Base-by-base conservation (phyloP, 2,329 filamentous ascomycete genomes). In the Byssothecium circinans region DNA sequence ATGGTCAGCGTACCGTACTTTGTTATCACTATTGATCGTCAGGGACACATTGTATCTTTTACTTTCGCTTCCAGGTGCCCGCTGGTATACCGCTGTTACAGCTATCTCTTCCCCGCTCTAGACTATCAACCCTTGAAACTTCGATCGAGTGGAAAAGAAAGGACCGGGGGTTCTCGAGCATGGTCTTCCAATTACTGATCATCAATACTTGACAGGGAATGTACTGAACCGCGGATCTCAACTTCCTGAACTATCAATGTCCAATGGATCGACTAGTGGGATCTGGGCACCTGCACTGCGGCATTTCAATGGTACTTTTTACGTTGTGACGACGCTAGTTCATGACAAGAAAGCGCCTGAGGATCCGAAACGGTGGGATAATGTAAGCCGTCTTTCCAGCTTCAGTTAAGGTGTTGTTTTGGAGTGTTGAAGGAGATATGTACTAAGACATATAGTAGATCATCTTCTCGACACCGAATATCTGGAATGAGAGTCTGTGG, bases 401-500 rank as follows among this genome's bases (percentile, higher is more conserved):
- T 5, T n/a, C 17, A 5, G 17, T n/a, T n/a, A n/a, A n/a, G n/a
- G n/a, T n/a, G n/a, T n/a, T n/a, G n/a, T n/a, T n/a, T n/a, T n/a
- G n/a, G n/a, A n/a, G n/a, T n/a, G n/a, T n/a, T n/a, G n/a, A 18
- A 37, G 18, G 14, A 5, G 15, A 14, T 5, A 6, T 4, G 5
- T 10, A 18, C 18, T 36, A 15, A 36, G 11, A n/a, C 4, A 1
- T 18, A 2, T 11, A 4, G 14, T 12, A 17, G 33, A 65, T 77
- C 35, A 74, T 80, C 40, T 78, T 79, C 63, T 71, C 71, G 32
- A 71, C 73, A 0, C 63, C 66, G 1, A 58, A 80, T 42, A 73
- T 74, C 0, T 80, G 70, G 53, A 61, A 75, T 32, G 59, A 68
- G 4, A 34, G 51, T 11, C 65, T 76, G 0, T 82, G 80, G 79